Base-by-base conservation (phyloP, 1,284 basidiomycete species). In the Leccinum pallidistipes region DNA sequence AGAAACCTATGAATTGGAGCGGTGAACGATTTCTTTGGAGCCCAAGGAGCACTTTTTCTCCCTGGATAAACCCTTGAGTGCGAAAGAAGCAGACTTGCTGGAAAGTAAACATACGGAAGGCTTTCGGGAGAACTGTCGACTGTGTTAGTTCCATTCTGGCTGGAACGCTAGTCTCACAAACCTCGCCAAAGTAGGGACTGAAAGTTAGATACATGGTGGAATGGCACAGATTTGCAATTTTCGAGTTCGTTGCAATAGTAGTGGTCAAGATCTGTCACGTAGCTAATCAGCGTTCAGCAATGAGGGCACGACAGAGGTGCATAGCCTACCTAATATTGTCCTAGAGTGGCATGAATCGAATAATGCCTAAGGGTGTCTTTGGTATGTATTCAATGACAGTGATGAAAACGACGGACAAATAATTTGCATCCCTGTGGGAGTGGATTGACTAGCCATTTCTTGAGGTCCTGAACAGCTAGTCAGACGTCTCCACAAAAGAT, bases 351-450 rank as follows among this genome's bases (percentile, higher is more conserved):
- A 72, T 2, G 71, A 71, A 49, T 72, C 72, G 61, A 65, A 74
- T 11, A 75, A 21, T 38, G 71, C 71, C 71, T 72, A 59, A 12
- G 51, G 1, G n/a, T 16, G 7, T 31, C 32, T 10, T 61, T 43
- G 50, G 62, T 14, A 12, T 16, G 31, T 45, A 5, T 50, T 29
- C 3, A 29, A 21, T 36, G 36, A 11, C 1, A 34, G 21, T 10
- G 11, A 1, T 45, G 52, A 56, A 56, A 60, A 36, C 14, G 9
- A 69, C 78, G 4, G 24, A 78, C 70, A n/a, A 80, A 75, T 11
- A 83, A 72, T 40, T 74, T 74, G 56, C 74, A 74, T 10, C 78
- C 80, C 10, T 64, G 63, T 36, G 81, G 80, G 24, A 83, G 73
- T 11, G 71, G 67, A 32, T 78, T 67, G 14, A 82, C 76, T 11